Evolutionary conservation across 2,329 filamentous ascomycete genomes (phyloP).

Genomic region (Alternaria metachromatica): DNA sequence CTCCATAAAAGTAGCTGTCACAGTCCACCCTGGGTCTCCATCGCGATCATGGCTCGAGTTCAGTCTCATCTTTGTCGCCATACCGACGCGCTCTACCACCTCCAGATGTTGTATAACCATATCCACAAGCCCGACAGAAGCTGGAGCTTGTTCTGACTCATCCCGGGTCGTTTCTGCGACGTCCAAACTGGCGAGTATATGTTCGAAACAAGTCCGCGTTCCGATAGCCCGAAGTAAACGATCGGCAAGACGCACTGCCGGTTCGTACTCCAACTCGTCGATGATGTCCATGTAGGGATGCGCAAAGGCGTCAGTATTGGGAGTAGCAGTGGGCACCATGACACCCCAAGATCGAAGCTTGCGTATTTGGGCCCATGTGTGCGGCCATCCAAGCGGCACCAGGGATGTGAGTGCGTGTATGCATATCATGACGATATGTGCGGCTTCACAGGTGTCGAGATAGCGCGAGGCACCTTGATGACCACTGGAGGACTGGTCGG

Average conservation of each 20-base stretch:
- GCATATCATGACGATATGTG: conserved; percentile 51
- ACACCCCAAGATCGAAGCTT: conserved; percentile 48
- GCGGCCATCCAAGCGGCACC: conserved; percentile 39
- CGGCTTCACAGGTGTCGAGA: conserved; percentile 45
- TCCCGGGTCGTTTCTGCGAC: not conserved
- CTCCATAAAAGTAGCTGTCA: conserved; percentile 59
- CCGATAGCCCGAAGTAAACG: conserved; percentile 58
- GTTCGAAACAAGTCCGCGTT: conserved; percentile 57
- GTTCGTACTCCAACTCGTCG: conserved; percentile 59
- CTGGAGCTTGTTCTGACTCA: not conserved
- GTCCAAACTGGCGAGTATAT: conserved; percentile 50
- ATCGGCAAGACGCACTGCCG: conserved; percentile 58
- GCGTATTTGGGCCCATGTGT: conserved; percentile 47
- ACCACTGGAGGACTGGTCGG: not conserved
- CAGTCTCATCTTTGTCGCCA: conserved; percentile 29
- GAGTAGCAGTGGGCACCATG: conserved; percentile 29
- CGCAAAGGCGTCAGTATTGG: conserved; percentile 29
- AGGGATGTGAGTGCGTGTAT: conserved; percentile 49
- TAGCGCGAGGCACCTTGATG: conserved; percentile 21
- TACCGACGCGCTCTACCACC: conserved; percentile 29
- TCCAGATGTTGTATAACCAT: conserved; percentile 34
- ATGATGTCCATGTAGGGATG: conserved; percentile 44
- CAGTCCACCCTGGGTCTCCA: conserved; percentile 46
- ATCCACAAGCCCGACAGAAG: conserved; percentile 15
- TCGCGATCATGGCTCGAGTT: conserved; percentile 14